A percentile compares a stretch with the other conserved stretches of the same genome.
Conservation (phyloP, 73 alveolate genomes). For the Paramecium octaurelia region DNA sequence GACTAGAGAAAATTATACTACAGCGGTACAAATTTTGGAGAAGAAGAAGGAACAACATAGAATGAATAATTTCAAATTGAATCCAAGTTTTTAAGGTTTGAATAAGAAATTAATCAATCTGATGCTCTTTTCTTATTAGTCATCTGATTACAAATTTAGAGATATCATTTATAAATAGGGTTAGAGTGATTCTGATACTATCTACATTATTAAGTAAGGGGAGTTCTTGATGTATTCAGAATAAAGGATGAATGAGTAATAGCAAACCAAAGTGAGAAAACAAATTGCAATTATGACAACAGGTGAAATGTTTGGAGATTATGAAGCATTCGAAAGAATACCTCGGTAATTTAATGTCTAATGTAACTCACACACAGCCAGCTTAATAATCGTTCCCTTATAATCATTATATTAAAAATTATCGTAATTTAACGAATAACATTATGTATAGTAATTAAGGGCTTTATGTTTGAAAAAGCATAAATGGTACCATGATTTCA, state of each 20-base stretch:
- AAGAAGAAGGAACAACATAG: background rate
- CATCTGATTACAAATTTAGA: background rate
- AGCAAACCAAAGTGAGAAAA: background rate
- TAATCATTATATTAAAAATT: background rate
- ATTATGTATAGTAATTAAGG: background rate
- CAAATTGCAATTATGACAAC: background rate
- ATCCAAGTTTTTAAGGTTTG: background rate
- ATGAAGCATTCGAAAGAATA: slow-evolving; percentile 13
- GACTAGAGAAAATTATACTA: background rate
- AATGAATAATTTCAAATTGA: background rate
- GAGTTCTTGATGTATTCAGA: background rate
- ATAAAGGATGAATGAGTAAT: background rate
- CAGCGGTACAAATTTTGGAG: background rate
- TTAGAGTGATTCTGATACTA: background rate
- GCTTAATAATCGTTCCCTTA: background rate
- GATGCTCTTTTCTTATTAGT: background rate
- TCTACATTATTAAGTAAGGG: slow-evolving; percentile 19
- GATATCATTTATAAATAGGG: background rate
- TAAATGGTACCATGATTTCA: background rate
- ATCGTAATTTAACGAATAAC: background rate
- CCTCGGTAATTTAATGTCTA: background rate
- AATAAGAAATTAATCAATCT: background rate
- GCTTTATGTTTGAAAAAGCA: background rate
- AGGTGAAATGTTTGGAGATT: slow-evolving; percentile 31
- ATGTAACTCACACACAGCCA: background rate